These are phyloP conservation scores for Pythium periplocum DNA, from an alignment of 352 stramenopile species.

Conservation along the genomic window DNA sequence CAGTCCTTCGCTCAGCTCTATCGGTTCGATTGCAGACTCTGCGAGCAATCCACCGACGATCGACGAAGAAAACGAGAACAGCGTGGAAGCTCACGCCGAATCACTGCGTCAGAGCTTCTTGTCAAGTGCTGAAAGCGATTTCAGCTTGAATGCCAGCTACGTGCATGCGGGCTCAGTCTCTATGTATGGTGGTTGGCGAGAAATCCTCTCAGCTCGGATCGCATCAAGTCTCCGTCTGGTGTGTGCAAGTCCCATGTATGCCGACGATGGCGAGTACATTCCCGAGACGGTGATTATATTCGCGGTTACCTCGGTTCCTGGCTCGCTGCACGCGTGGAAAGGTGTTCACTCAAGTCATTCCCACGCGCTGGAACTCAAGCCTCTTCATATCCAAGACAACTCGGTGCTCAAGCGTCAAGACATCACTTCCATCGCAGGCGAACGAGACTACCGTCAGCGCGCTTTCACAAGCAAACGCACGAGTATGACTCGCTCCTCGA, in stretches of 20 bases:
- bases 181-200: constrained; percentile 71
- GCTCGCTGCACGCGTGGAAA: constrained; percentile 59
- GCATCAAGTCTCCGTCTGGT: constrained; percentile 32
- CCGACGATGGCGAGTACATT: constrained; percentile 70
- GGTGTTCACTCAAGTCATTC: constrained; percentile 28
- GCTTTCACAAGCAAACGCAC: constrained; percentile 56
- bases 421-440: constrained; percentile 72
- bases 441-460: constrained; percentile 76
- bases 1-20: too few species aligned
- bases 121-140: constrained; percentile 26
- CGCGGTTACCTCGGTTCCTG: constrained; percentile 37
- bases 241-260: constrained; percentile 70
- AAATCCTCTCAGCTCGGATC: constrained; percentile 33
- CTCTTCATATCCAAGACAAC: constrained; percentile 44
- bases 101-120: constrained; percentile 32
- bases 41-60: not conserved
- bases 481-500: constrained; percentile 7
- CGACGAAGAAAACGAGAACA: not conserved
- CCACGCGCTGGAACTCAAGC: constrained; percentile 40
- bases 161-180: constrained; percentile 61
- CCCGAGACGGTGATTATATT: constrained; percentile 70
- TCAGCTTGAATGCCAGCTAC: constrained; percentile 26
- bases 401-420: constrained; percentile 40
- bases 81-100: constrained; percentile 19
- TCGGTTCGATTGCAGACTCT: not conserved